A percentile compares a stretch with the other conserved stretches of the same genome.
These are phyloP conservation scores for Noccaea bulbosa DNA, from an alignment of 345 rosid species.

Conservation along the genomic window DNA sequence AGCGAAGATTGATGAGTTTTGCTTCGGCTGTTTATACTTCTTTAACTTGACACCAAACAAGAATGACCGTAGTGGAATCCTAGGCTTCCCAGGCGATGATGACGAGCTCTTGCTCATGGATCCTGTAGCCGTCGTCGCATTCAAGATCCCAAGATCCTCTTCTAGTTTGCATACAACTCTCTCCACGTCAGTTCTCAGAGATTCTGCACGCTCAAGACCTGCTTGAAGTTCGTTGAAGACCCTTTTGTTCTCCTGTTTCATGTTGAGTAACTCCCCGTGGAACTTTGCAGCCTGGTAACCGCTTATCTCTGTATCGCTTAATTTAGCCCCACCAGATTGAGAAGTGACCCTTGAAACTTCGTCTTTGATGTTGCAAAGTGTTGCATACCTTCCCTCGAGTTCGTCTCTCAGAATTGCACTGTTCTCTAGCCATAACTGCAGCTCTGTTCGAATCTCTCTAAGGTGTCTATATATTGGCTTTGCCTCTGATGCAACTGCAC, in stretches of 20 bases:
- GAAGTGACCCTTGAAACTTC: conserved; percentile 58
- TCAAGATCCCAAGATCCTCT: conserved; percentile 47
- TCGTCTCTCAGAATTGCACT: conserved; percentile 70
- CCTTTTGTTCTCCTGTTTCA: conserved; percentile 84
- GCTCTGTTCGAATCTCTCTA: conserved; percentile 69
- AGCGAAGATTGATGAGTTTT: conserved; percentile 56
- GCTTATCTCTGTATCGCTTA: conserved; percentile 46
- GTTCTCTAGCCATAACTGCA: conserved; percentile 80
- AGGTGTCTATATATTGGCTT: conserved; percentile 70
- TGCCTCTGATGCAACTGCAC: conserved; percentile 48
- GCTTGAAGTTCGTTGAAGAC: conserved; percentile 58
- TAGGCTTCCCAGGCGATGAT: conserved; percentile 44
- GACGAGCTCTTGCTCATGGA: conserved; percentile 34
- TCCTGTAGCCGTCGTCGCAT: conserved; percentile 17
- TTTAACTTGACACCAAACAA: conserved; percentile 84
- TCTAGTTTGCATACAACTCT: conserved; percentile 52
- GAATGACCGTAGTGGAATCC: conserved; percentile 81
- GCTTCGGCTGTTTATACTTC: conserved; percentile 50
- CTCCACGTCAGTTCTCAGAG: conserved; percentile 60
- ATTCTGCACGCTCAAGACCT: conserved; percentile 56
- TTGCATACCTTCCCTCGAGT: conserved; percentile 54
- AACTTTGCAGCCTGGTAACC: conserved; percentile 74
- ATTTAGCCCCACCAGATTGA: conserved; percentile 15
- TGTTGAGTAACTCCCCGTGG: conserved; percentile 80
- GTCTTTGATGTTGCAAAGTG: conserved; percentile 62